Evolutionary conservation across 768 basidiomycete species (phyloP).

Genomic region (Trametes elegans): DNA sequence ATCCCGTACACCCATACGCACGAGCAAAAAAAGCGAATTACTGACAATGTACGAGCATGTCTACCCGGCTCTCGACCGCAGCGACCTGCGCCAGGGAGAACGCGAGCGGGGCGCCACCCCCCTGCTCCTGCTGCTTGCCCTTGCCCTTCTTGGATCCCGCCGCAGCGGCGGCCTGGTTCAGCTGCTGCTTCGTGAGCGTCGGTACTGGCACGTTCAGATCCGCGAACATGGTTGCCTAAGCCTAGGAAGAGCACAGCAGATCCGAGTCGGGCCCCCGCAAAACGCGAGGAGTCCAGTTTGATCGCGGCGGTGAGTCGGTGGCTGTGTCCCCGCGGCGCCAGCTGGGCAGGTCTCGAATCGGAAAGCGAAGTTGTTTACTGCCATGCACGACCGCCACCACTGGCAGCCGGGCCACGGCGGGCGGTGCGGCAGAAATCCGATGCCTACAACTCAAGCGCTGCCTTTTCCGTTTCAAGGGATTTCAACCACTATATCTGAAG

Average conservation of each 20-base stretch:
- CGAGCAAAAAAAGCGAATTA: constrained; percentile 21
- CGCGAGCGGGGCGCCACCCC: constrained; percentile 23
- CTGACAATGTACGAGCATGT: constrained; percentile 72
- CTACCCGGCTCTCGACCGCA: constrained; percentile 60
- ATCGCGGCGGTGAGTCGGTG: no score
- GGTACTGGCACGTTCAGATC: constrained; percentile 29
- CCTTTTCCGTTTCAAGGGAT: no score
- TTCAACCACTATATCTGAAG: no score
- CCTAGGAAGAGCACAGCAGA: constrained; percentile 33
- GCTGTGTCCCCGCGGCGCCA: no score
- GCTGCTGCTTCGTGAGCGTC: constrained; percentile 5
- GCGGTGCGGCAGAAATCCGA: no score
- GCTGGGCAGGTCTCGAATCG: no score
- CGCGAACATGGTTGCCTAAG: constrained; percentile 21
- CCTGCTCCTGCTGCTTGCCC: constrained; percentile 45
- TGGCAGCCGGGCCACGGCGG: no score
- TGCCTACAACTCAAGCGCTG: no score
- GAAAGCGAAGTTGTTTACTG: no score
- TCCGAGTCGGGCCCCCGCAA: no score
- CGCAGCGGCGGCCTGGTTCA: constrained; percentile 6
- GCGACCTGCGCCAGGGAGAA: constrained; percentile 58
- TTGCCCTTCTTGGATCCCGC: constrained; percentile 65
- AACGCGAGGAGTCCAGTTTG: no score
- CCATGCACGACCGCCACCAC: no score
- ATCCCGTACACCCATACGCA: background rate